phyloP scores from a whole-genome alignment of 2,329 filamentous ascomycete species.

The Sclerotinia glacialis region DNA sequence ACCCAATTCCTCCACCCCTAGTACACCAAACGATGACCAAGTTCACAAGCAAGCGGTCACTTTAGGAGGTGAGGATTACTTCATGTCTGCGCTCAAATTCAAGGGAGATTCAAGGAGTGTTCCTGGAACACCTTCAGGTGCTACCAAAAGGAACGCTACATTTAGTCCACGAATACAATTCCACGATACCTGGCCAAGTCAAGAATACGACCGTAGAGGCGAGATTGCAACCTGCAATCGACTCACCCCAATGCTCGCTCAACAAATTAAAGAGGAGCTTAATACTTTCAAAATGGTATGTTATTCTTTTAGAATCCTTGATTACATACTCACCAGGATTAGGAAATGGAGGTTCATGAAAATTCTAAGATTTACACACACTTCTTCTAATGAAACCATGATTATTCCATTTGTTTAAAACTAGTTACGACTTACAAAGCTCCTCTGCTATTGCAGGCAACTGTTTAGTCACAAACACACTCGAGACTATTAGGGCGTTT shows the following conservation, averaged over 20 bases:
- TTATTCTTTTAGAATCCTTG: slow-evolving; percentile 29
- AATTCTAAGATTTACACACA: slow-evolving; percentile 99
- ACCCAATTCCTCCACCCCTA: slow-evolving; percentile 80
- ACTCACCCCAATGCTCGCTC: slow-evolving; percentile 91
- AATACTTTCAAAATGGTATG: slow-evolving; percentile 99
- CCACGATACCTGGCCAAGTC: slow-evolving; percentile 92
- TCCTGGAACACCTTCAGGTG: slow-evolving; percentile 71
- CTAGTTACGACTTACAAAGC: slow-evolving; percentile 21
- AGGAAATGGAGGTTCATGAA: slow-evolving; percentile 99
- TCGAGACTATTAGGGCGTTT: slow-evolving; percentile 36
- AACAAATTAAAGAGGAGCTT: slow-evolving; percentile 99
- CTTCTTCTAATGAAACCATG: slow-evolving; percentile 77
- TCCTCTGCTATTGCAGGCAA: slow-evolving; percentile 31
- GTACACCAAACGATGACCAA: slow-evolving; percentile 79
- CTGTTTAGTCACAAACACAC: slow-evolving; percentile 34
- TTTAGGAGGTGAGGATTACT: slow-evolving; percentile 80
- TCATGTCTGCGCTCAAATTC: slow-evolving; percentile 72
- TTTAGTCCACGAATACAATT: slow-evolving; percentile 95
- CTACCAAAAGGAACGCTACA: slow-evolving; percentile 58
- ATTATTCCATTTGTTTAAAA: slow-evolving; percentile 30
- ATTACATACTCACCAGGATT: slow-evolving; percentile 42
- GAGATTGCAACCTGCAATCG: slow-evolving; percentile 98
- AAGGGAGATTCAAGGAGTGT: slow-evolving; percentile 75
- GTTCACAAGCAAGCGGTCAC: slow-evolving; percentile 67
- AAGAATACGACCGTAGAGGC: slow-evolving; percentile 92